phyloP scores from a whole-genome alignment of 2,329 filamentous ascomycete genomes.

The Pseudogymnoascus sp. region DNA sequence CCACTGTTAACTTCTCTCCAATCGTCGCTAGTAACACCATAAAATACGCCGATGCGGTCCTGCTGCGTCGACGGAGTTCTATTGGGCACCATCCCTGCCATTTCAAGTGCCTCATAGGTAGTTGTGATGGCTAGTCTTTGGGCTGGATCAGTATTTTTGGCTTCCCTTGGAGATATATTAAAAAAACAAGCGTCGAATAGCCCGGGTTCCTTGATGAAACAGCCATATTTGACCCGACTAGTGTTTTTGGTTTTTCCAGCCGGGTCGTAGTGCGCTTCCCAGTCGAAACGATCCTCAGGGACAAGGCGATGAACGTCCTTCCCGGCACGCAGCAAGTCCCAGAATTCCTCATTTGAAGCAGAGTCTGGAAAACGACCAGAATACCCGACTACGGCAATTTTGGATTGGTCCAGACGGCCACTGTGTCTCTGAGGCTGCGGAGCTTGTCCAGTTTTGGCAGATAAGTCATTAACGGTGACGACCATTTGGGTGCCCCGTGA shows the following conservation, averaged over 20 bases:
- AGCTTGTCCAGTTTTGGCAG: background rate
- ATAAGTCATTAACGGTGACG: background rate
- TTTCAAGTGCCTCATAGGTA: constrained; percentile 71
- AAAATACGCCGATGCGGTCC: constrained; percentile 17
- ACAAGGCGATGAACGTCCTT: constrained; percentile 56
- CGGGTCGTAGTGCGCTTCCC: constrained; percentile 59
- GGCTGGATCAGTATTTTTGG: constrained; percentile 69
- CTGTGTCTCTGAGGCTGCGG: constrained; percentile 1
- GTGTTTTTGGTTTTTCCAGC: constrained; percentile 67
- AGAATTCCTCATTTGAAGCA: constrained; percentile 58
- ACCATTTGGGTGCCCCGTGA: background rate
- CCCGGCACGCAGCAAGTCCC: constrained; percentile 66
- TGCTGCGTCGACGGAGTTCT: constrained; percentile 33
- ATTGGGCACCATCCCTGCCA: constrained; percentile 57
- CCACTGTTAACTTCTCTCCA: constrained; percentile 16
- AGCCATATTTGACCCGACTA: constrained; percentile 64
- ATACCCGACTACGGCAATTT: constrained; percentile 78
- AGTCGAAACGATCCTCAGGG: constrained; percentile 61
- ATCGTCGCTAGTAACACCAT: constrained; percentile 18
- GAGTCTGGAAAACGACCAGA: constrained; percentile 67
- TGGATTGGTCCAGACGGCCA: constrained; percentile 39
- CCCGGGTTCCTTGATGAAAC: constrained; percentile 60
- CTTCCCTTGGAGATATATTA: constrained; percentile 74
- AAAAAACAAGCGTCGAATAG: constrained; percentile 73
- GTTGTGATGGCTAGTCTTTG: constrained; percentile 66